Evolutionary conservation across 139 green algal genomes (phyloP).

Genomic region (Asterochloris sp.): DNA sequence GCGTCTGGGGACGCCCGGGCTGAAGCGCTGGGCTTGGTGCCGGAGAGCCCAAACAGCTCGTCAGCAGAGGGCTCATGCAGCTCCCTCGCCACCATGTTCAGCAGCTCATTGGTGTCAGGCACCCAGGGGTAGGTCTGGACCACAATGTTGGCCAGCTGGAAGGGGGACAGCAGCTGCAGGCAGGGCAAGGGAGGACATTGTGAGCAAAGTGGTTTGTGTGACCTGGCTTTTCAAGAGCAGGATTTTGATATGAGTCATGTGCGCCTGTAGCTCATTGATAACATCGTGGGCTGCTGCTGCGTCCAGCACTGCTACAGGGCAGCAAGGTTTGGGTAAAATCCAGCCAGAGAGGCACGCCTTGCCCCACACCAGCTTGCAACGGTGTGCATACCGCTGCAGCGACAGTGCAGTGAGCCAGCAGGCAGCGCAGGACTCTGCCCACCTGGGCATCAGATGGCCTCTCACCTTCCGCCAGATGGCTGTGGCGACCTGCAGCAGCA

Average conservation of each 20-base stretch:
- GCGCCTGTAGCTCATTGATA: not conserved
- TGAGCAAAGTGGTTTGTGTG: not conserved
- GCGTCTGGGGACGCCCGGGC: no score
- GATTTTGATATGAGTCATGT: not conserved
- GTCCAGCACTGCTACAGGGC: not conserved
- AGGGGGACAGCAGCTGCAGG: constrained; percentile 8
- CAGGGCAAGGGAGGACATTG: not conserved
- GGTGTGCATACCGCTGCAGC: not conserved
- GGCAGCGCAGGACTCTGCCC: not conserved
- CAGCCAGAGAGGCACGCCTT: not conserved
- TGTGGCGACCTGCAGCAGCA: constrained; percentile 10
- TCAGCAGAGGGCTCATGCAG: constrained; percentile 1
- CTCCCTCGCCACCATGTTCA: constrained; percentile 2
- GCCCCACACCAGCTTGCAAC: not conserved
- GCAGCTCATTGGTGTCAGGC: not conserved
- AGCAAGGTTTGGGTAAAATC: not conserved
- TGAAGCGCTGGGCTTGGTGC: no score
- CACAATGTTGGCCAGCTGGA: constrained; percentile 10
- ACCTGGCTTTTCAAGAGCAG: not conserved
- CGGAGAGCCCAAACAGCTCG: not conserved
- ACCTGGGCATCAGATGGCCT: not conserved
- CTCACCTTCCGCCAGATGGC: constrained; percentile 8
- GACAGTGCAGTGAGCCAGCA: not conserved
- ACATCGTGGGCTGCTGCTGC: not conserved
- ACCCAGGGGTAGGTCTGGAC: constrained; percentile 9